These are phyloP conservation scores for Pecoramyces ruminantium DNA, from an alignment of 192 early-diverging fungal species.

Conservation along the genomic window DNA sequence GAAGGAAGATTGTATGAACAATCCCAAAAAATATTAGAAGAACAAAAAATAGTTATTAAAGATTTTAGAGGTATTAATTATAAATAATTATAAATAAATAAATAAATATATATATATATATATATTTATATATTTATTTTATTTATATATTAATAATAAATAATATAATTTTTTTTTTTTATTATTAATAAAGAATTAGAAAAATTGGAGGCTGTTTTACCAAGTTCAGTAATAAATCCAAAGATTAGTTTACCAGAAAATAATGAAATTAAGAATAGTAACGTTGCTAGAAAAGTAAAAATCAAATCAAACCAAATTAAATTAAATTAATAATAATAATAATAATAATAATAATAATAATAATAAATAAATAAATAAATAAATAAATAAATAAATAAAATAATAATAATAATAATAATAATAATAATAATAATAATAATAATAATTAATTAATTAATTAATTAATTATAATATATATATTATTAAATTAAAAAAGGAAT, in stretches of 20 bases:
- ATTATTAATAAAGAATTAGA: conserved; percentile 5
- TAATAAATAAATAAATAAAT: background rate
- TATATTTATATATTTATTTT: background rate
- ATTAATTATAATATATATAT: no score
- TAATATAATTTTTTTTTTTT: no score
- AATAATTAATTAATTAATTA: no score
- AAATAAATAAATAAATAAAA: background rate
- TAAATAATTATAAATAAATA: no score
- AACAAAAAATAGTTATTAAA: background rate
- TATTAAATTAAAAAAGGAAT: conserved; percentile 21
- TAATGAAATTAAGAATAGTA: conserved; percentile 8
- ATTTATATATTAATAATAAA: background rate
- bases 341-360: background rate
- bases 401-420: background rate
- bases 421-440: no score
- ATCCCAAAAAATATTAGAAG: background rate
- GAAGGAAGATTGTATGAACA: conserved; percentile 30
- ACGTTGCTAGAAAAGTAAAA: conserved; percentile 15
- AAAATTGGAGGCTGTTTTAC: conserved; percentile 16
- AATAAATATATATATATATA: background rate
- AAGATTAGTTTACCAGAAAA: conserved; percentile 8
- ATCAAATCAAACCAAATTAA: no score
- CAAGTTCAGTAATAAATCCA: conserved; percentile 10
- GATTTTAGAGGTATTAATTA: background rate
- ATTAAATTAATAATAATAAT: background rate